Percentiles rank a stretch among this genome's conserved stretches.
Evolutionary conservation across 2,329 filamentous ascomycete genomes (phyloP).

Genomic region (Madurella fahalii): DNA sequence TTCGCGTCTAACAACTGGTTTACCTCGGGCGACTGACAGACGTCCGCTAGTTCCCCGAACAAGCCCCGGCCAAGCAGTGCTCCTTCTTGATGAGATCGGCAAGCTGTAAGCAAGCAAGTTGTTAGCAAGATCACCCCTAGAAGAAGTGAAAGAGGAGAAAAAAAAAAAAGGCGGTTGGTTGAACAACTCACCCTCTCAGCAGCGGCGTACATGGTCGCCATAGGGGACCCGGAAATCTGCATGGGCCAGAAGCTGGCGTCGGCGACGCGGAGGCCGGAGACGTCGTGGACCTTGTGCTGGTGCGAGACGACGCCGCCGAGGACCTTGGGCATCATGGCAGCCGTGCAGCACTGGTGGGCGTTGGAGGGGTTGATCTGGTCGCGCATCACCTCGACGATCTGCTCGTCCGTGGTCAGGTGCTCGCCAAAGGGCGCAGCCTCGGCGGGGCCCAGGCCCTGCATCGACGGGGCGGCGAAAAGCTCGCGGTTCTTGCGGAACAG

Average conservation of each 20-base stretch:
- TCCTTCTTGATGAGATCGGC: conserved; percentile 25
- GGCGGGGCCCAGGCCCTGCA: conserved; percentile 29
- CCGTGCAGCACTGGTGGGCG: conserved; percentile 30
- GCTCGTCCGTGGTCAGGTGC: conserved; percentile 25
- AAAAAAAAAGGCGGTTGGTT: neutral
- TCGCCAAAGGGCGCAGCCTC: conserved; percentile 30
- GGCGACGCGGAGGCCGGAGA: conserved; percentile 17
- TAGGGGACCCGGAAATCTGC: conserved; percentile 21
- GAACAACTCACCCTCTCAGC: conserved; percentile 19
- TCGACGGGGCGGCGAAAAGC: conserved; percentile 31
- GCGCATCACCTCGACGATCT: conserved; percentile 25
- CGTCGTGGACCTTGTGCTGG: conserved; percentile 21
- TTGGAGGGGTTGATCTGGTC: conserved; percentile 23
- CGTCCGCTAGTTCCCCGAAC: neutral
- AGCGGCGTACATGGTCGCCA: conserved; percentile 24
- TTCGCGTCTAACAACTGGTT: no score
- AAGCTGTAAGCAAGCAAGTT: conserved; percentile 13
- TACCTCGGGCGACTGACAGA: no score
- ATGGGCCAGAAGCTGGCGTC: conserved; percentile 25
- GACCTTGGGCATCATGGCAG: conserved; percentile 18
- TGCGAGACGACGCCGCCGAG: conserved; percentile 17
- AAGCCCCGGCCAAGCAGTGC: conserved; percentile 12
- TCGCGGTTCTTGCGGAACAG: conserved; percentile 33
- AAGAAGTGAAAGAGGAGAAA: neutral
- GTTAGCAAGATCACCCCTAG: neutral